These are phyloP conservation scores for Durusdinium trenchii DNA, from an alignment of 73 alveolate genomes.

Conservation along the genomic window DNA sequence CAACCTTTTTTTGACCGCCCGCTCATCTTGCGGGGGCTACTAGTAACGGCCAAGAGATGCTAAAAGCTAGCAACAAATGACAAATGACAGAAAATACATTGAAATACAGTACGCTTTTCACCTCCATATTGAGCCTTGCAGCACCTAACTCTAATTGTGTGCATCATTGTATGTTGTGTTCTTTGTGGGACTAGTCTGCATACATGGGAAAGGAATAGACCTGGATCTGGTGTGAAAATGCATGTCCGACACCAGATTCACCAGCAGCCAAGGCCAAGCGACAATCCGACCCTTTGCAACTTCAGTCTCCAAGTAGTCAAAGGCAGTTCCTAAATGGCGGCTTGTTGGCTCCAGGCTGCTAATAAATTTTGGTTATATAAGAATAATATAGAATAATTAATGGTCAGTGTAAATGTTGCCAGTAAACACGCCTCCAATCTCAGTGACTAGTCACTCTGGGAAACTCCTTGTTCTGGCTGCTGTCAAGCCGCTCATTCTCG, in stretches of 20 bases:
- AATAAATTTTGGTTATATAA: no score
- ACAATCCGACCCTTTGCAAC: conserved; percentile 65
- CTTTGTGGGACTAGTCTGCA: background rate
- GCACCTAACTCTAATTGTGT: no score
- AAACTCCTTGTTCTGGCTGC: background rate
- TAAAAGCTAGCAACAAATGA: no score
- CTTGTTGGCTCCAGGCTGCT: background rate
- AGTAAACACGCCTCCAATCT: background rate
- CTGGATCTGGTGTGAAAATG: background rate
- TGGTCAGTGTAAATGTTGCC: background rate
- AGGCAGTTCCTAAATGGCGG: conserved; percentile 8
- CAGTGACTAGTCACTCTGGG: background rate
- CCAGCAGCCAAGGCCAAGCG: conserved; percentile 1
- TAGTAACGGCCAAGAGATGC: no score
- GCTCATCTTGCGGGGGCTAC: no score
- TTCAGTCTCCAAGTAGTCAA: conserved; percentile 48
- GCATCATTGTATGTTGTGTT: background rate
- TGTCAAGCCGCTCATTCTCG: conserved; percentile 33
- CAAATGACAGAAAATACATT: no score
- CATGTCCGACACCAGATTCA: background rate
- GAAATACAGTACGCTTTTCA: no score
- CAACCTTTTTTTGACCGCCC: no score
- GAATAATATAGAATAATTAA: background rate
- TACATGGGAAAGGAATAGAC: background rate
- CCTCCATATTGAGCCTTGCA: no score